A percentile compares a stretch with the other conserved stretches of the same genome.
Evolutionary conservation across 78 protist genomes (phyloP).

Genomic region (Thecamonas trahens): DNA sequence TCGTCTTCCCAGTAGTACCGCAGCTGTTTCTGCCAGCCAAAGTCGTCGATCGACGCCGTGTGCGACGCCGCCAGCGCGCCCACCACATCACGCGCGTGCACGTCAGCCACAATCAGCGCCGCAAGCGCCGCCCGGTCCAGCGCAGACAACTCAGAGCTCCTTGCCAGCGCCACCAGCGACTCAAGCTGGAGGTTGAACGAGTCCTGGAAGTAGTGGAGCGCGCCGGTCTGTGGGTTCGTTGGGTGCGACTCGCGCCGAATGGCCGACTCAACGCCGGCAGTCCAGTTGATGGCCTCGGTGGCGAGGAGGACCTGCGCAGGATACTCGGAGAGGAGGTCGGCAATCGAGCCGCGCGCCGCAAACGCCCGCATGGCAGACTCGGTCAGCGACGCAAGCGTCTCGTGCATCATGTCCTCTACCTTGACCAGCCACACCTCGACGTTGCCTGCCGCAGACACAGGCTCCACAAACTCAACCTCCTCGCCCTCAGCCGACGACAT

Average conservation of each 20-base stretch:
- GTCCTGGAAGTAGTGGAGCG: no score
- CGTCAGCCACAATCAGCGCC: constrained; percentile 70
- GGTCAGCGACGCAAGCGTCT: constrained; percentile 5
- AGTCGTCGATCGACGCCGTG: constrained; percentile 20
- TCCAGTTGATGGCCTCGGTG: no score
- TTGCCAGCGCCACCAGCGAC: constrained; percentile 23
- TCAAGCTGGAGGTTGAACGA: background rate
- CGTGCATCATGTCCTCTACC: constrained; percentile 38
- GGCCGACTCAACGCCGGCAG: constrained; percentile 20
- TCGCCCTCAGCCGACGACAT: constrained; percentile 25
- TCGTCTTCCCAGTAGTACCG: constrained; percentile 60
- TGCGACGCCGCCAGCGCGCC: constrained; percentile 24
- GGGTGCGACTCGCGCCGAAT: no score
- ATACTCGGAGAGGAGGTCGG: constrained; percentile 44
- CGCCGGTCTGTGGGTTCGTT: no score
- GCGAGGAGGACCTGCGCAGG: constrained; percentile 50
- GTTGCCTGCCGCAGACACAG: constrained; percentile 22
- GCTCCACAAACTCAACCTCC: background rate
- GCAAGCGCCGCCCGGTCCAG: constrained; percentile 38
- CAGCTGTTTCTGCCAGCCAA: constrained; percentile 70
- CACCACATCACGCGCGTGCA: constrained; percentile 78
- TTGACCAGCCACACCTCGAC: constrained; percentile 36
- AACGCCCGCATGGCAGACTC: constrained; percentile 18
- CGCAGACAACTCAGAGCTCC: constrained; percentile 13
- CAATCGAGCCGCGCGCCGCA: constrained; percentile 1